Conservation (phyloP, 1,284 basidiomycete genomes). For the Pseudozyma pruni region DNA sequence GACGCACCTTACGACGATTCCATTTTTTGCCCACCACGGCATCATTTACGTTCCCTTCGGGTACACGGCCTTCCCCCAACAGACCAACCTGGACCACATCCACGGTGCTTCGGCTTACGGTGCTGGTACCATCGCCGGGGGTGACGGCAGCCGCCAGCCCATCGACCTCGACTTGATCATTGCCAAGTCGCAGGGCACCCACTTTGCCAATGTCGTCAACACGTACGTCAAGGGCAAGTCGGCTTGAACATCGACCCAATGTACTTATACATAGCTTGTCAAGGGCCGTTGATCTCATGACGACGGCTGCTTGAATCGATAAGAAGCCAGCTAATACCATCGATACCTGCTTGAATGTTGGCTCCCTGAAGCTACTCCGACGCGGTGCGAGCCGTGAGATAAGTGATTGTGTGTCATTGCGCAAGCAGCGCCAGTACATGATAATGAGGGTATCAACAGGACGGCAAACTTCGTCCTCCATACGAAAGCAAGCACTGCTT, state of each 20-base stretch:
- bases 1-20: conserved; percentile 56
- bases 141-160: conserved; percentile 50
- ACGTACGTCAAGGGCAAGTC: conserved; percentile 52
- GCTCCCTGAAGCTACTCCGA: too few relatives aligned
- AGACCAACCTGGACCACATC: conserved; percentile 40
- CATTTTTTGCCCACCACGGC: conserved; percentile 59
- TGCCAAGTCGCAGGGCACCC: conserved; percentile 47
- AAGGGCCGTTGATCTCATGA: too few relatives aligned
- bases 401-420: neutral
- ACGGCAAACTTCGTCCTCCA: neutral
- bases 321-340: too few relatives aligned
- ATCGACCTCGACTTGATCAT: conserved; percentile 39
- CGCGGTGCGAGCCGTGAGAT: too few relatives aligned
- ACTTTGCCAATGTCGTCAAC: conserved; percentile 51
- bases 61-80: conserved; percentile 26
- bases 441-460: conserved; percentile 23
- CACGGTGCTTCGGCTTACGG: conserved; percentile 49
- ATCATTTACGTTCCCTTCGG: conserved; percentile 53
- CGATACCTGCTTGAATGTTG: too few relatives aligned
- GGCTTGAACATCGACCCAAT: conserved; percentile 6
- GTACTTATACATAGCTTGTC: conserved; percentile 1
- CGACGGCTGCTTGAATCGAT: too few relatives aligned
- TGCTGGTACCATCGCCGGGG: conserved; percentile 52
- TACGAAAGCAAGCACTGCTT: neutral
- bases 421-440: conserved; percentile 1